Conservation (phyloP, 768 basidiomycete genomes). For the Leucosporidium scottii region DNA sequence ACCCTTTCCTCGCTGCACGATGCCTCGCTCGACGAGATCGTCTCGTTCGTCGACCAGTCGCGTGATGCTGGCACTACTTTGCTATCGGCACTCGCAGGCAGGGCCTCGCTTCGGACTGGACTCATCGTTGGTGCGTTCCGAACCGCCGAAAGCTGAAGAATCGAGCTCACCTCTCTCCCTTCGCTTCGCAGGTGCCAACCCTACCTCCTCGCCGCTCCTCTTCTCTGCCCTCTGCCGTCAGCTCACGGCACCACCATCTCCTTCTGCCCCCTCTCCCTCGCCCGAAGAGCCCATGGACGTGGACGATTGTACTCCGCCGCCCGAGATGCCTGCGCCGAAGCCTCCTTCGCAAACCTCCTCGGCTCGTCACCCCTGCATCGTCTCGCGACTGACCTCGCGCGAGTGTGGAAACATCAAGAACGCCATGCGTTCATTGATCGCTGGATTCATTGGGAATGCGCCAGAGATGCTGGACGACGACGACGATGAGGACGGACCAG, state of each 20-base stretch:
- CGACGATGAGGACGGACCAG: slow-evolving; percentile 14
- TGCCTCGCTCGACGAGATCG: slow-evolving; percentile 26
- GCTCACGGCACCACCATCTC: neutral
- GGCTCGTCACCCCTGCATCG: neutral
- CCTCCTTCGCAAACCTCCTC: too few species aligned
- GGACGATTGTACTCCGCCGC: neutral
- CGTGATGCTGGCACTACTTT: neutral
- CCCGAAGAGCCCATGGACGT: neutral
- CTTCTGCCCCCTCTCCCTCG: neutral
- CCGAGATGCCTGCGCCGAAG: too few species aligned
- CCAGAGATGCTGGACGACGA: slow-evolving; percentile 10
- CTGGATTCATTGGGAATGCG: slow-evolving; percentile 24
- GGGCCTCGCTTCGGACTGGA: slow-evolving; percentile 10
- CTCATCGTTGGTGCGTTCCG: slow-evolving; percentile 24
- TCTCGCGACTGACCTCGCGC: slow-evolving; percentile 22
- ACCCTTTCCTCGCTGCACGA: slow-evolving; percentile 22
- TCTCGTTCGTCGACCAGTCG: slow-evolving; percentile 8
- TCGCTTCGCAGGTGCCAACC: slow-evolving; percentile 17
- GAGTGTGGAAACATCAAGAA: slow-evolving; percentile 32
- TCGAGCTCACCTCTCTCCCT: neutral
- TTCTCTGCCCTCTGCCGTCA: slow-evolving; percentile 25
- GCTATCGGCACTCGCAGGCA: neutral
- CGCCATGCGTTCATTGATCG: slow-evolving; percentile 19
- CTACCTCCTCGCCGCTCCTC: slow-evolving; percentile 28
- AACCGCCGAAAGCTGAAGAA: neutral